Percentiles rank a stretch among this genome's conserved stretches.
These are phyloP conservation scores for Mycosphaerella sp. DNA, from an alignment of 2,329 filamentous ascomycete species.

Conservation along the genomic window DNA sequence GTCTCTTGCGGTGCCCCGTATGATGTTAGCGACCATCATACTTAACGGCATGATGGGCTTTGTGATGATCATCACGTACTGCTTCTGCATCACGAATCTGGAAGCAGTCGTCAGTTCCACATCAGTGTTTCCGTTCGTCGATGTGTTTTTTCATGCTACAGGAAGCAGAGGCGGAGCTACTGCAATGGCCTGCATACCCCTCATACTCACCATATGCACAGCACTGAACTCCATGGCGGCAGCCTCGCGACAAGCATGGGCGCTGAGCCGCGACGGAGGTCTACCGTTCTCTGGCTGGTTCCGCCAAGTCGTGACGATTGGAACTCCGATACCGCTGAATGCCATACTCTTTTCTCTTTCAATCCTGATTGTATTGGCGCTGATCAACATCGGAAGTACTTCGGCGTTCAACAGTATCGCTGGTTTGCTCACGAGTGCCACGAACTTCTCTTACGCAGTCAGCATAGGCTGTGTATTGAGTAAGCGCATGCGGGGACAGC, in stretches of 20 bases:
- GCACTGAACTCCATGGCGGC: constrained; percentile 31
- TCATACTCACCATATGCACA: constrained; percentile 5
- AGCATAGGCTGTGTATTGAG: constrained; percentile 15
- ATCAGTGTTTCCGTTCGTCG: constrained; percentile 31
- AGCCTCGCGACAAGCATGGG: constrained; percentile 36
- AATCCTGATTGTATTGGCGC: constrained; percentile 23
- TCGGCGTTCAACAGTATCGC: constrained; percentile 39
- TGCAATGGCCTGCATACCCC: constrained; percentile 12
- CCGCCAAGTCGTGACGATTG: constrained; percentile 7
- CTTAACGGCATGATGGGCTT: constrained; percentile 44
- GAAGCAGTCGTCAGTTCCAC: constrained; percentile 18
- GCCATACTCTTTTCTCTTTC: constrained; percentile 18
- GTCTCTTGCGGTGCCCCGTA: constrained; percentile 38
- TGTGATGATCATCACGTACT: constrained; percentile 35
- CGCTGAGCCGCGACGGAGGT: constrained; percentile 38
- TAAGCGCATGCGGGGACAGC: constrained; percentile 12
- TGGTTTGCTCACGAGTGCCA: constrained; percentile 25
- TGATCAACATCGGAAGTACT: constrained; percentile 33
- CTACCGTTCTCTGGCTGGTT: constrained; percentile 32
- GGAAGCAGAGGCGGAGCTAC: constrained; percentile 10
- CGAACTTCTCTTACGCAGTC: constrained; percentile 13
- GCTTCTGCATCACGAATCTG: constrained; percentile 38
- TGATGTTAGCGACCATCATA: constrained; percentile 40
- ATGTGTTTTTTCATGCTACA: constrained; percentile 26
- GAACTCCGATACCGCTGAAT: constrained; percentile 20